A percentile compares a stretch with the other conserved stretches of the same genome.
These are phyloP conservation scores for Candida suzukii DNA, from an alignment of 805 yeast species.

Conservation along the genomic window DNA sequence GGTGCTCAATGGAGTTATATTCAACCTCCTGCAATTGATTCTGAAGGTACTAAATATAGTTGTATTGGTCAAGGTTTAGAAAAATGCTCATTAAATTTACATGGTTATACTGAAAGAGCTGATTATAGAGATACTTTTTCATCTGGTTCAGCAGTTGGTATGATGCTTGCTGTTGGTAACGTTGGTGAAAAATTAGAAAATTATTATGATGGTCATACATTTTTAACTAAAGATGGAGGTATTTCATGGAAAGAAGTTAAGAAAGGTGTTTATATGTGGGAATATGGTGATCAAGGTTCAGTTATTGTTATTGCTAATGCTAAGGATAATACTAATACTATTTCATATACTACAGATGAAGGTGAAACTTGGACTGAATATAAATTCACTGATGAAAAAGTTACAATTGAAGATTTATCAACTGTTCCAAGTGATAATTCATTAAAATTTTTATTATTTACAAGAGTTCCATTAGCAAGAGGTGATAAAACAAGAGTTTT, in stretches of 20 bases:
- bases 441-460: slow-evolving; percentile 63
- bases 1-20: slow-evolving; percentile 79
- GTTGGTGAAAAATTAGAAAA: slow-evolving; percentile 60
- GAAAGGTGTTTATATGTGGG: slow-evolving; percentile 80
- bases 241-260: slow-evolving; percentile 72
- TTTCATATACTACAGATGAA: slow-evolving; percentile 66
- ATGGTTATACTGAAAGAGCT: slow-evolving; percentile 78
- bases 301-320: slow-evolving; percentile 66
- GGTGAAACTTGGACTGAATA: slow-evolving; percentile 70
- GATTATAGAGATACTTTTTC: slow-evolving; percentile 79
- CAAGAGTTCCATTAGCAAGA: slow-evolving; percentile 35
- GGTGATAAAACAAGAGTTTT: slow-evolving; percentile 45
- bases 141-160: slow-evolving; percentile 79
- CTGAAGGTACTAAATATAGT: slow-evolving; percentile 45
- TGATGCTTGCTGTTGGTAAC: slow-evolving; percentile 80
- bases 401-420: slow-evolving; percentile 61
- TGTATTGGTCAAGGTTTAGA: slow-evolving; percentile 46
- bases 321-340: slow-evolving; percentile 46
- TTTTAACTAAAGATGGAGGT: slow-evolving; percentile 80
- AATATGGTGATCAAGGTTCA: slow-evolving; percentile 89
- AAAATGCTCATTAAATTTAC: slow-evolving; percentile 74
- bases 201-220: slow-evolving; percentile 41
- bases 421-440: slow-evolving; percentile 87
- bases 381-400: slow-evolving; percentile 53
- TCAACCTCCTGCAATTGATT: slow-evolving; percentile 58